These are phyloP conservation scores for Lippia alba DNA, from an alignment of 305 asterid genomes.

Conservation along the genomic window DNA sequence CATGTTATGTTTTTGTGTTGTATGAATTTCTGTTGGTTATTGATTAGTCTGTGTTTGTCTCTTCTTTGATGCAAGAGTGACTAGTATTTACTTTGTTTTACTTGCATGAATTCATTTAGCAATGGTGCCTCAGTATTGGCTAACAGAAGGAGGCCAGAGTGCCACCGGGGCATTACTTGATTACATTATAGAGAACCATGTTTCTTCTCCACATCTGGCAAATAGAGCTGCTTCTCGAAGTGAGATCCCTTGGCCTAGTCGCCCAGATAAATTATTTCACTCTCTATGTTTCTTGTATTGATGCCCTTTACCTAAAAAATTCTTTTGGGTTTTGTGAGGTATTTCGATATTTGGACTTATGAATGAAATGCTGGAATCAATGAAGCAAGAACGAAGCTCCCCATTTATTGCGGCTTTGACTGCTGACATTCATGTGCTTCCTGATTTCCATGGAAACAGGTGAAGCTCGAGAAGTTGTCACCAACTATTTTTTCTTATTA, in stretches of 20 bases:
- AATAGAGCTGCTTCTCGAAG: slow-evolving; percentile 92
- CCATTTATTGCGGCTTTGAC: slow-evolving; percentile 86
- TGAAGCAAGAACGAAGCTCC: slow-evolving; percentile 60
- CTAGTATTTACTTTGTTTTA: slow-evolving; percentile 30
- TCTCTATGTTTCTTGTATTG: slow-evolving; percentile 16
- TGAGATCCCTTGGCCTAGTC: slow-evolving; percentile 51
- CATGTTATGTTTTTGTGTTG: neutral
- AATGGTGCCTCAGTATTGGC: slow-evolving; percentile 99
- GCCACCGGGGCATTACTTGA: slow-evolving; percentile 95
- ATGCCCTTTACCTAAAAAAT: slow-evolving; percentile 23
- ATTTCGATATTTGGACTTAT: slow-evolving; percentile 78
- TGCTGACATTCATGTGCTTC: slow-evolving; percentile 77
- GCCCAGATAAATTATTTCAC: slow-evolving; percentile 27
- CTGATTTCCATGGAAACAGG: slow-evolving; percentile 99
- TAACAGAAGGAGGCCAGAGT: slow-evolving; percentile 99
- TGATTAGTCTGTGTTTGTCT: slow-evolving; percentile 1
- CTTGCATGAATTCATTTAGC: slow-evolving; percentile 54
- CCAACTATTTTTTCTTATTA: slow-evolving; percentile 9
- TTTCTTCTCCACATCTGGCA: slow-evolving; percentile 78
- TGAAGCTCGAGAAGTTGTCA: slow-evolving; percentile 33
- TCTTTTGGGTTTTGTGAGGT: slow-evolving; percentile 46
- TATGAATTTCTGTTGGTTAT: neutral
- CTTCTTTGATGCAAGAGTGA: slow-evolving; percentile 18
- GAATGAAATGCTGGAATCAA: slow-evolving; percentile 75
- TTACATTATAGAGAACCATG: slow-evolving; percentile 78